Percentiles rank a stretch among this genome's conserved stretches.
phyloP scores from a whole-genome alignment of 2,329 filamentous ascomycete genomes.

The Aspergillus flavus region DNA sequence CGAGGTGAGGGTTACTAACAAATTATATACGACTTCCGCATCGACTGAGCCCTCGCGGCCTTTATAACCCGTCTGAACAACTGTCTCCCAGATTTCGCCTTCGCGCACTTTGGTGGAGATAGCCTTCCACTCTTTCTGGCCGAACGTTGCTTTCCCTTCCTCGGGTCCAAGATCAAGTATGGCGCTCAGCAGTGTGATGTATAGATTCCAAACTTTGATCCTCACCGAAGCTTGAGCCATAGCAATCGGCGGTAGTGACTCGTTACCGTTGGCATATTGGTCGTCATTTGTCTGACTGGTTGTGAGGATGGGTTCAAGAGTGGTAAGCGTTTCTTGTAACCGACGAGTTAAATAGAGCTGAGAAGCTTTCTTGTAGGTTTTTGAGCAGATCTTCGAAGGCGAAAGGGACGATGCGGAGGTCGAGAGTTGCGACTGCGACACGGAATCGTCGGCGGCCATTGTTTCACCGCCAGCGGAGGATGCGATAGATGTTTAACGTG shows the following conservation, averaged over 20 bases:
- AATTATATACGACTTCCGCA: constrained; percentile 76
- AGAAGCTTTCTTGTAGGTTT: constrained; percentile 90
- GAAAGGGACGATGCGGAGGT: constrained; percentile 70
- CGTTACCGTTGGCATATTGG: constrained; percentile 48
- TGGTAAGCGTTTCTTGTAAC: constrained; percentile 83
- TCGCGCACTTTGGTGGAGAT: constrained; percentile 83
- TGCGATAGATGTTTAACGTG: constrained; percentile 11
- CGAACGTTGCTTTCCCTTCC: constrained; percentile 87
- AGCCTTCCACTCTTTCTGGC: constrained; percentile 79
- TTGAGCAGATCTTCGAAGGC: constrained; percentile 69
- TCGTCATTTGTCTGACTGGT: constrained; percentile 48
- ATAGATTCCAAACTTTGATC: constrained; percentile 97
- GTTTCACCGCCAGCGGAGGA: constrained; percentile 24
- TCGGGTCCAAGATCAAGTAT: constrained; percentile 86
- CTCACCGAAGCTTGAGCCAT: constrained; percentile 78
- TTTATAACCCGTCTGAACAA: constrained; percentile 83
- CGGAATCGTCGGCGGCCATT: constrained; percentile 36
- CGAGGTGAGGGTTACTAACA: constrained; percentile 40
- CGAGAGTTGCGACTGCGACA: constrained; percentile 59
- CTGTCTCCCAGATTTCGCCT: constrained; percentile 91
- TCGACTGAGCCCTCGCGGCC: constrained; percentile 89
- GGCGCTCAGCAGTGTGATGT: constrained; percentile 88
- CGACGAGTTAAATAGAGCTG: constrained; percentile 94
- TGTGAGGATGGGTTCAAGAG: constrained; percentile 79
- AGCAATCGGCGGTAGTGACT: constrained; percentile 67